Conservation (phyloP, 352 stramenopile species). For the Phytopythium mirpurense region DNA sequence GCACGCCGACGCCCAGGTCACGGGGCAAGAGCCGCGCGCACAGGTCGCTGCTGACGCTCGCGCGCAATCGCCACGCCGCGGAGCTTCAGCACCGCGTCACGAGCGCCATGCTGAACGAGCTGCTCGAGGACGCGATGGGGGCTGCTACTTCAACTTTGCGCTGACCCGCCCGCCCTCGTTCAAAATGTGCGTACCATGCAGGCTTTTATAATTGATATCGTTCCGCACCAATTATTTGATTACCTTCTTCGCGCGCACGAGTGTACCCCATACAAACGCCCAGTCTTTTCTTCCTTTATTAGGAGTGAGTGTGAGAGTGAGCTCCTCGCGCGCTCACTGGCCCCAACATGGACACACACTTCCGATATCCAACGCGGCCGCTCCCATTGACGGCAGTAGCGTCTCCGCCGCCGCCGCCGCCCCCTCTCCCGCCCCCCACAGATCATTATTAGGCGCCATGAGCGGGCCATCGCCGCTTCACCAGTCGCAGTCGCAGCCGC, state of each 20-base stretch:
- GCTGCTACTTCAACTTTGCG: too few relatives aligned
- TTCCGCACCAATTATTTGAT: too few relatives aligned
- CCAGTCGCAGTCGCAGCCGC: background rate
- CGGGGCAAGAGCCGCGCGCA: slow-evolving; percentile 11
- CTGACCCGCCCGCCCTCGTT: too few relatives aligned
- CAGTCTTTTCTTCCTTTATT: background rate
- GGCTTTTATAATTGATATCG: too few relatives aligned
- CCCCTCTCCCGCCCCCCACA: background rate
- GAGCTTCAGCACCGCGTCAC: slow-evolving; percentile 33
- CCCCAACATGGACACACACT: slow-evolving; percentile 3
- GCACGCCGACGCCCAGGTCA: slow-evolving; percentile 20
- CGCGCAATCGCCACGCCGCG: slow-evolving; percentile 20
- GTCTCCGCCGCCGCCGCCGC: background rate
- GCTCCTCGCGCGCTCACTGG: too few relatives aligned
- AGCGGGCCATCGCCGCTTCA: background rate
- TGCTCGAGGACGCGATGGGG: slow-evolving; percentile 12
- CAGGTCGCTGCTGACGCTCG: slow-evolving; percentile 19
- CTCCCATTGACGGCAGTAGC: background rate
- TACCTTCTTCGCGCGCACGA: background rate
- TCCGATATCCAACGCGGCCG: too few relatives aligned
- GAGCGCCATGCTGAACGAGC: slow-evolving; percentile 24
- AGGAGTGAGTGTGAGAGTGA: too few relatives aligned
- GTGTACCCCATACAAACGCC: background rate
- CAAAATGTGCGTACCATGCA: too few relatives aligned
- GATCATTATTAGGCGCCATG: background rate